Evolutionary conservation across 2,329 filamentous ascomycete species (phyloP).

Genomic region (Nemania bipapillata): DNA sequence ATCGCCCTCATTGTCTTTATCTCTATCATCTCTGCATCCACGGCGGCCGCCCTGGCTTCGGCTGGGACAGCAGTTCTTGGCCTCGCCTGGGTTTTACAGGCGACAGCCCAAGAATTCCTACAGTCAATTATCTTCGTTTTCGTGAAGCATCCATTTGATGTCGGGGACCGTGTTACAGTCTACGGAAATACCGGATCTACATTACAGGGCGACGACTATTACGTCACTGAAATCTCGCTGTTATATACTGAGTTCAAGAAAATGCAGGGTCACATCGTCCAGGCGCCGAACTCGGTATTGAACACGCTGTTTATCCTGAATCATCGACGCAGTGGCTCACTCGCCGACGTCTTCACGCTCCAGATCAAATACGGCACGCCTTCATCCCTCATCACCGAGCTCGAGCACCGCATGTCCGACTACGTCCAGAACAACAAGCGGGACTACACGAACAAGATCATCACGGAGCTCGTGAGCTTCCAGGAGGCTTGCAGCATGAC

Average conservation of each 20-base stretch:
- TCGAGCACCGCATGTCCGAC: conserved; percentile 81
- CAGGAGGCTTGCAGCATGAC: conserved; percentile 85
- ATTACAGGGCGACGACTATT: conserved; percentile 89
- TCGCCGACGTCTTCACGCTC: conserved; percentile 86
- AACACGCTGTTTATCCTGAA: conserved; percentile 96
- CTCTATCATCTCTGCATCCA: conserved; percentile 87
- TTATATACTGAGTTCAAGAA: conserved; percentile 98
- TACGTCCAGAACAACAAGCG: conserved; percentile 88
- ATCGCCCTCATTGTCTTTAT: conserved; percentile 87
- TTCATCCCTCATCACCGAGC: conserved; percentile 79
- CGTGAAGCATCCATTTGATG: conserved; percentile 96
- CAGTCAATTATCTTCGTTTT: conserved; percentile 96
- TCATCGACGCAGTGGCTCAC: conserved; percentile 85
- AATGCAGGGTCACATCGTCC: conserved; percentile 95
- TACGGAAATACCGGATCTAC: conserved; percentile 88
- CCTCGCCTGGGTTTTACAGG: conserved; percentile 90
- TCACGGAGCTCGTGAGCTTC: conserved; percentile 84
- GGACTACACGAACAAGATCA: conserved; percentile 85
- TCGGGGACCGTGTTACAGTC: conserved; percentile 89
- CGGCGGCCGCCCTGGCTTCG: conserved; percentile 89
- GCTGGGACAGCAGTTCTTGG: conserved; percentile 88
- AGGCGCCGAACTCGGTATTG: conserved; percentile 92
- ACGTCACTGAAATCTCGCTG: conserved; percentile 91
- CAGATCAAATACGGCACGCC: conserved; percentile 90
- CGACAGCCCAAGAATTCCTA: conserved; percentile 92